Conservation (phyloP, 371 early-diverging fungal genomes). For the Circinella minor region DNA sequence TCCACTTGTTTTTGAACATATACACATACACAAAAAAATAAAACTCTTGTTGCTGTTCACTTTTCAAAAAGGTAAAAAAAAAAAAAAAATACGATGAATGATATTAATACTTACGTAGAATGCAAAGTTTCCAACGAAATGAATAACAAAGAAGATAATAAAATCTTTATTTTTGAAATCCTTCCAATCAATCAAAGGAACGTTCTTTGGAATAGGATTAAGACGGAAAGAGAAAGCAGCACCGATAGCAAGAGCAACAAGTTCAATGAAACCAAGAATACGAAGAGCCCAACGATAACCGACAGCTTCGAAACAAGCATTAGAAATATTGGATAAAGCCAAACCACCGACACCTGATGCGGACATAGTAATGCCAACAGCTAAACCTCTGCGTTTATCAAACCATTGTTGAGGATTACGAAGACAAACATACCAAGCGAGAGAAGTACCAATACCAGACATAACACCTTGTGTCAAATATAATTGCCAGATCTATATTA, state of each 20-base stretch:
- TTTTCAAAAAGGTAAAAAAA: too few species aligned
- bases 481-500: conserved; percentile 26
- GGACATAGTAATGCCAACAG: conserved; percentile 32
- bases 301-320: conserved; percentile 50
- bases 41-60: too few species aligned
- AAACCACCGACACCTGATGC: conserved; percentile 77
- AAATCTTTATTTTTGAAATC: conserved; percentile 33
- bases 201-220: conserved; percentile 23
- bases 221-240: conserved; percentile 13
- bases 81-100: neutral
- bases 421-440: conserved; percentile 19
- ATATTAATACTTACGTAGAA: conserved; percentile 19
- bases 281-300: conserved; percentile 71
- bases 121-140: conserved; percentile 43
- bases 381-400: conserved; percentile 17
- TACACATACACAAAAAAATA: too few species aligned
- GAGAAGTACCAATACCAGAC: conserved; percentile 19
- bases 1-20: too few species aligned
- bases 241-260: conserved; percentile 29
- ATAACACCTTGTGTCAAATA: conserved; percentile 28
- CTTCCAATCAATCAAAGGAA: conserved; percentile 36
- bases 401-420: conserved; percentile 12
- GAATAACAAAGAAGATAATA: conserved; percentile 25
- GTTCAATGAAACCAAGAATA: conserved; percentile 45
- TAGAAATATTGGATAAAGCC: conserved; percentile 56